These are phyloP conservation scores for Penicillium roqueforti DNA, from an alignment of 495 filamentous ascomycete species.

Conservation along the genomic window DNA sequence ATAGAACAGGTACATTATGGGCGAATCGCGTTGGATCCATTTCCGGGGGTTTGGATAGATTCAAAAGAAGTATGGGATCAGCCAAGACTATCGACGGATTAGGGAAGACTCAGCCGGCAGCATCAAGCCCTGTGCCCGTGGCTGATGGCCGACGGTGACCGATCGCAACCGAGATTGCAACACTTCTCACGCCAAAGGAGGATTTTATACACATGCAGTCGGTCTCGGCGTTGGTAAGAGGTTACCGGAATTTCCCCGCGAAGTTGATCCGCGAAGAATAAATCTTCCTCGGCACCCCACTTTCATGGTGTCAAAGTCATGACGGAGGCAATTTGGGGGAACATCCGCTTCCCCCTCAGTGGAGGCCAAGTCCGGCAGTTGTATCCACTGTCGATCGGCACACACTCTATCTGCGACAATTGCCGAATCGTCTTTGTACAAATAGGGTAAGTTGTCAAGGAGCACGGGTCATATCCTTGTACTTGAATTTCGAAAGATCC, in stretches of 20 bases:
- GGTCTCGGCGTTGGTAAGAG: no score
- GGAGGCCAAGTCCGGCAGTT: constrained; percentile 8
- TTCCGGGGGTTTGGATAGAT: background rate
- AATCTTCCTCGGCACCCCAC: constrained; percentile 5
- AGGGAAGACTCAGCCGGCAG: constrained; percentile 70
- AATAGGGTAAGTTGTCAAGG: background rate
- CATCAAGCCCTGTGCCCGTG: constrained; percentile 19
- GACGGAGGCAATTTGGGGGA: background rate
- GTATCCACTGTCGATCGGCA: background rate
- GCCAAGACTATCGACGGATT: constrained; percentile 79
- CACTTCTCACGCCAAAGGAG: no score
- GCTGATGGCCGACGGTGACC: constrained; percentile 17
- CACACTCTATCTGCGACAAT: constrained; percentile 1
- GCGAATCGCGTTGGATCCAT: no score
- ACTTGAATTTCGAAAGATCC: background rate
- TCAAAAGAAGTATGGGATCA: constrained; percentile 42
- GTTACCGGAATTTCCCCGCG: constrained; percentile 5
- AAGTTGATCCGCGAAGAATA: background rate
- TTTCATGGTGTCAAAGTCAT: background rate
- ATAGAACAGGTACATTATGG: no score
- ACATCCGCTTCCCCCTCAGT: constrained; percentile 1
- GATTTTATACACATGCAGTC: no score
- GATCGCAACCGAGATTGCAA: constrained; percentile 2
- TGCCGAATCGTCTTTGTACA: background rate
- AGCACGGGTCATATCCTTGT: background rate